These are phyloP conservation scores for Suillus ampliporus DNA, from an alignment of 768 basidiomycete species.

Conservation along the genomic window DNA sequence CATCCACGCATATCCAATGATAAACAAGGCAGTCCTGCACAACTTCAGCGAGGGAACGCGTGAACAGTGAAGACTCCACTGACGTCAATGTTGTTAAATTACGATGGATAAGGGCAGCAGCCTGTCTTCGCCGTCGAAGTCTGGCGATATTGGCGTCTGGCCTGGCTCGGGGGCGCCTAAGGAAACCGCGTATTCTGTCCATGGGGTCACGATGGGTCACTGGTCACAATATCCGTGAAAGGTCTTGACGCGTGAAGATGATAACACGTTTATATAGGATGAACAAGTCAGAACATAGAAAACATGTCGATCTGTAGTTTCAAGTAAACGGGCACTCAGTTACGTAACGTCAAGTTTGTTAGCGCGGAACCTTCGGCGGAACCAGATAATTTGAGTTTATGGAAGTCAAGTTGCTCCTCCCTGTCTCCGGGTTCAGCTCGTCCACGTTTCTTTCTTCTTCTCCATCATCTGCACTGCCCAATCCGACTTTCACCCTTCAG, in stretches of 20 bases:
- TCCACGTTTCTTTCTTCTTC: constrained; percentile 9
- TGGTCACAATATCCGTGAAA: neutral
- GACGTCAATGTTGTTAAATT: constrained; percentile 39
- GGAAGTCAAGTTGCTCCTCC: constrained; percentile 5
- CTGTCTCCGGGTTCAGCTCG: constrained; percentile 7
- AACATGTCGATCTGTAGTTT: constrained; percentile 3
- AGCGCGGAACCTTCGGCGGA: constrained; percentile 1
- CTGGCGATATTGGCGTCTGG: constrained; percentile 44
- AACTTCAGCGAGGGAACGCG: constrained; percentile 16
- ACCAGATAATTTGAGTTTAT: constrained; percentile 8
- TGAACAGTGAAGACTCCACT: constrained; percentile 12
- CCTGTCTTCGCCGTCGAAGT: constrained; percentile 51
- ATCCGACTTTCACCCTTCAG: neutral
- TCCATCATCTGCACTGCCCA: neutral
- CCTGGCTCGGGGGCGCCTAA: constrained; percentile 25
- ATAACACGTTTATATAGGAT: neutral
- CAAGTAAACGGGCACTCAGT: neutral
- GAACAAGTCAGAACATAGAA: neutral
- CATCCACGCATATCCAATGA: constrained; percentile 83
- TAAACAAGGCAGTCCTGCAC: constrained; percentile 60
- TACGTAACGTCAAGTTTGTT: constrained; percentile 5
- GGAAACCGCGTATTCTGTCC: constrained; percentile 27
- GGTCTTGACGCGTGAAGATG: constrained; percentile 4
- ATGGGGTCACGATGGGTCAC: constrained; percentile 10
- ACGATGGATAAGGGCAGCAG: constrained; percentile 39